Evolutionary conservation across 1,139 yeast genomes (phyloP).

Genomic region (Yamadazyma trypodendri): DNA sequence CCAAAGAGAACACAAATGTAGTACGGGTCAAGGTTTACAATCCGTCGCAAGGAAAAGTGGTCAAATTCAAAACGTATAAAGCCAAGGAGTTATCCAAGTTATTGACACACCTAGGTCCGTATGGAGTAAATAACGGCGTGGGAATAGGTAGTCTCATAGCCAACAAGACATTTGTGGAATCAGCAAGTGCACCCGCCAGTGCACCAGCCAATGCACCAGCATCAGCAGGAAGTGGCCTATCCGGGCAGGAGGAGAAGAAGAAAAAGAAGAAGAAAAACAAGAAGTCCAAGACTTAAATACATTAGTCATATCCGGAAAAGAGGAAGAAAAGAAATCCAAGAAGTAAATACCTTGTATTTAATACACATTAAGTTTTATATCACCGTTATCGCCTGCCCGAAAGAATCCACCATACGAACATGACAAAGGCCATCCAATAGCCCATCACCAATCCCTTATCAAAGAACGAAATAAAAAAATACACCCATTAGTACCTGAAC

Average conservation of each 20-base stretch:
- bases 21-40: conserved; percentile 72
- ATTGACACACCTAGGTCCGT: conserved; percentile 82
- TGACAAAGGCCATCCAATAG: no score
- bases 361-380: conserved; percentile 1
- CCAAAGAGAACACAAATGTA: conserved; percentile 27
- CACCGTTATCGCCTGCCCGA: neutral
- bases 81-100: conserved; percentile 77
- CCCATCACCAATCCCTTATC: no score
- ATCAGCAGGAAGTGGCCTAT: no score
- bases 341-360: neutral
- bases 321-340: conserved; percentile 18
- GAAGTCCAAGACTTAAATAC: conserved; percentile 12
- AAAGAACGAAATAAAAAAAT: neutral
- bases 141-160: conserved; percentile 46
- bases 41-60: conserved; percentile 65
- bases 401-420: neutral
- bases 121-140: conserved; percentile 52
- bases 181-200: conserved; percentile 7
- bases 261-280: conserved; percentile 17
- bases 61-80: conserved; percentile 61
- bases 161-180: conserved; percentile 34
- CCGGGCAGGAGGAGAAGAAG: no score
- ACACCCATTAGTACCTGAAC: conserved; percentile 22
- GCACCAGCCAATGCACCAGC: conserved; percentile 10
- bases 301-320: no score